phyloP scores from a whole-genome alignment of 2,329 filamentous ascomycete species.

The Aspergillus hiratsukae region DNA sequence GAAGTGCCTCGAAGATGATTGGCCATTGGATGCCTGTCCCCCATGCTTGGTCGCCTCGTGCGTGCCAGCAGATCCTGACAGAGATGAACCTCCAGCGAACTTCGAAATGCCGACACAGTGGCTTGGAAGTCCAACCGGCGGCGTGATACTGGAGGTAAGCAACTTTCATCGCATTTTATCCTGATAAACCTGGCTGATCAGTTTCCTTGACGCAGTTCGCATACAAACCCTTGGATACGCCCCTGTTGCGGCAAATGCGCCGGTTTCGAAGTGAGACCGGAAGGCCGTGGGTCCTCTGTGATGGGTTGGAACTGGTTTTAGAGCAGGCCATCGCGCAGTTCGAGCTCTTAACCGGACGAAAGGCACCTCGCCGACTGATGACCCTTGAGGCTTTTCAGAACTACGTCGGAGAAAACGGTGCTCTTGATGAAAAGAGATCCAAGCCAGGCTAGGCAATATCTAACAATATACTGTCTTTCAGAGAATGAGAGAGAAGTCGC shows the following conservation, averaged over 20 bases:
- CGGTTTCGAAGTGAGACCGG: slow-evolving; percentile 51
- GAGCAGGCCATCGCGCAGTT: slow-evolving; percentile 81
- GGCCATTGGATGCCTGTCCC: slow-evolving; percentile 59
- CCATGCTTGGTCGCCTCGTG: slow-evolving; percentile 74
- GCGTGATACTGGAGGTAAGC: slow-evolving; percentile 65
- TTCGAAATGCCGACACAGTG: slow-evolving; percentile 66
- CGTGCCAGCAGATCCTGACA: slow-evolving; percentile 66
- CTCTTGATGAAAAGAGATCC: slow-evolving; percentile 38
- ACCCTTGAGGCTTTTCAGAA: slow-evolving; percentile 54
- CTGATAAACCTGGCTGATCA: slow-evolving; percentile 2
- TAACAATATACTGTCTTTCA: slow-evolving; percentile 2
- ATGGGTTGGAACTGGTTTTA: slow-evolving; percentile 69
- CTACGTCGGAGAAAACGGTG: slow-evolving; percentile 32
- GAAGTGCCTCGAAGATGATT: slow-evolving; percentile 54
- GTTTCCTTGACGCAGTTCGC: slow-evolving; percentile 37
- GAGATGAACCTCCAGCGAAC: slow-evolving; percentile 60
- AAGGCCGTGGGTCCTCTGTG: slow-evolving; percentile 64
- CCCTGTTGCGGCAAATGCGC: slow-evolving; percentile 65
- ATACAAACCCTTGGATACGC: slow-evolving; percentile 69
- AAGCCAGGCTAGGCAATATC: slow-evolving; percentile 28
- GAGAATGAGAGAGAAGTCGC: background rate
- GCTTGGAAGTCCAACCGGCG: slow-evolving; percentile 68
- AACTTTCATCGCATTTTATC: background rate
- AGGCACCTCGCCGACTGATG: slow-evolving; percentile 68
- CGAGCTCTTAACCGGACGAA: slow-evolving; percentile 71